These are phyloP conservation scores for Trifolium pratense DNA, from an alignment of 306 rosid species.

Conservation along the genomic window DNA sequence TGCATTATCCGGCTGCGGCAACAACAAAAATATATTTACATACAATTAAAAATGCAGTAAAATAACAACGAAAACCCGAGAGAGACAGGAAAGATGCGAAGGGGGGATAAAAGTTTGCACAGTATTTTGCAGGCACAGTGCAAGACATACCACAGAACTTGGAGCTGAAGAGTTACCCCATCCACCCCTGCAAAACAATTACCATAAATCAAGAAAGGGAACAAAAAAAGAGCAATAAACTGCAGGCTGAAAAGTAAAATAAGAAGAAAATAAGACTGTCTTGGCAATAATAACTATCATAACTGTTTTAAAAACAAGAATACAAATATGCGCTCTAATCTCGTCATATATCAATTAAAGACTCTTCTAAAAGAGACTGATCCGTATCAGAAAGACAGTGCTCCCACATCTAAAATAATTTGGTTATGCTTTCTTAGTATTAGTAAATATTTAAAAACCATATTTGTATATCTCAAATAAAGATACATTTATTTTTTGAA, in stretches of 20 bases:
- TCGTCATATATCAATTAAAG: conserved; percentile 9
- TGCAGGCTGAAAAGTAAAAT: conserved; percentile 11
- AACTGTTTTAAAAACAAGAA: conserved; percentile 11
- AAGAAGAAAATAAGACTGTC: not conserved
- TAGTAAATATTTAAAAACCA: not conserved
- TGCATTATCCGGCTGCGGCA: conserved; percentile 55
- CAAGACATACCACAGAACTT: conserved; percentile 57
- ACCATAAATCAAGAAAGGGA: conserved; percentile 2
- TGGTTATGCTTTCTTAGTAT: not conserved
- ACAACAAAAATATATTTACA: conserved; percentile 24
- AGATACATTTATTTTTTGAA: not conserved
- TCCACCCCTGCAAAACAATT: conserved; percentile 57
- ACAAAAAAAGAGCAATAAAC: not conserved
- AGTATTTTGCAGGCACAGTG: not conserved
- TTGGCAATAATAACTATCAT: not conserved
- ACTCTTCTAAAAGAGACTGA: not conserved
- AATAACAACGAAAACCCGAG: not conserved
- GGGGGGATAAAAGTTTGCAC: not conserved
- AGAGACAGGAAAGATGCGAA: conserved; percentile 3
- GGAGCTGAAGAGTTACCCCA: conserved; percentile 71
- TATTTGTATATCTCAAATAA: not conserved
- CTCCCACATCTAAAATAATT: not conserved
- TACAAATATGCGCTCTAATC: not conserved
- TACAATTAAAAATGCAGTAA: conserved; percentile 2
- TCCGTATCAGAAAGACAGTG: conserved; percentile 4